Conservation (phyloP, 2,329 filamentous ascomycete species). For the Lachnellula subtilissima region DNA sequence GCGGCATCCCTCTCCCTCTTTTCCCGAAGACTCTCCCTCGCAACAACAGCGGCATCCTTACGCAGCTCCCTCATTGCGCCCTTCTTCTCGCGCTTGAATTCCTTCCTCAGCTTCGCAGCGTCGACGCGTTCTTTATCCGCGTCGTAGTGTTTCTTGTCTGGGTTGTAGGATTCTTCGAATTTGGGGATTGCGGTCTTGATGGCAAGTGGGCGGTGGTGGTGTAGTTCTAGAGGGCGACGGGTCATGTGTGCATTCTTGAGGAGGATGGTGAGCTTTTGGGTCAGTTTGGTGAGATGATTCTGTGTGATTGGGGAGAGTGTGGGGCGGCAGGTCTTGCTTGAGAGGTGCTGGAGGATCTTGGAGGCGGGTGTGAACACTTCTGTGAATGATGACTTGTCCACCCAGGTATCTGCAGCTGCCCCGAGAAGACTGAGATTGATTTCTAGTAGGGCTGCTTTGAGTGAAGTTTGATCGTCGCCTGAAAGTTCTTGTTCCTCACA, state of each 20-base stretch:
- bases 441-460: conserved; percentile 56
- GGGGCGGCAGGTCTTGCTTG: conserved; percentile 44
- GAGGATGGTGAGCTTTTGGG: conserved; percentile 45
- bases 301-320: conserved; percentile 41
- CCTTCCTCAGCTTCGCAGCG: conserved; percentile 74
- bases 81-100: conserved; percentile 94
- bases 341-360: conserved; percentile 56
- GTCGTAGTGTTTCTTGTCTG: conserved; percentile 87
- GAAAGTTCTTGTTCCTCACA: conserved; percentile 37
- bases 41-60: conserved; percentile 93
- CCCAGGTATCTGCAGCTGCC: conserved; percentile 68
- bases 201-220: conserved; percentile 81
- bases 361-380: conserved; percentile 71
- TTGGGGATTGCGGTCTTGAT: conserved; percentile 88
- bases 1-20: conserved; percentile 92
- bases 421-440: conserved; percentile 63
- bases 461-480: conserved; percentile 21
- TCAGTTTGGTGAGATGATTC: conserved; percentile 23
- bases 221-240: conserved; percentile 77
- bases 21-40: conserved; percentile 79
- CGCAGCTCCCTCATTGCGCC: conserved; percentile 88
- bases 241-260: conserved; percentile 57
- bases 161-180: conserved; percentile 94
- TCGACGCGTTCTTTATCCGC: conserved; percentile 87
- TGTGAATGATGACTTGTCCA: conserved; percentile 64